Evolutionary conservation across 2,329 filamentous ascomycete genomes (phyloP), one percentile per base, ranked within the genome.

Genomic region (Cytospora mali): DNA sequence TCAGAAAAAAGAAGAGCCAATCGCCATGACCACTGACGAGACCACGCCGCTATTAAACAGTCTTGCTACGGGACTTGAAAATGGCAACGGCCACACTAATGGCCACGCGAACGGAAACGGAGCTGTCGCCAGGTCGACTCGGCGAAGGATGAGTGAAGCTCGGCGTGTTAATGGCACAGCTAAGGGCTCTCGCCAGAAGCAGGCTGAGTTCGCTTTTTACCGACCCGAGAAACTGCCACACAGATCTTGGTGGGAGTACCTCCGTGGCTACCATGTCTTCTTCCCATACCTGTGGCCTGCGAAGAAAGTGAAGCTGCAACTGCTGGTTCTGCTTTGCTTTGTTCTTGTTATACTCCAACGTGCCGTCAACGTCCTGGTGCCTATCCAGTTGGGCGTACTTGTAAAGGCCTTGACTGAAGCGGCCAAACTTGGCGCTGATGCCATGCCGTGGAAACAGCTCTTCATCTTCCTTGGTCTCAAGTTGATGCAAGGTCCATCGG

Each of bases 201-300:
- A 79, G 66, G 88, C 92, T 62, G 84, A 86, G 57, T 85, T 86
- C 27, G 87, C 89, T 11, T 98, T 96, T 81, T 96, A 96, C 74
- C 89, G 94, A 69, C 93, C 93, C 2, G 89, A 90, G 42, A 94
- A 92, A 67, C 85, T 92, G 10, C 93, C 92, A 3, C 90, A 91
- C 69, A 92, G 91, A 68, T 95, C 88, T 58, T 99, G 95, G 95
- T 96, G 91, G 87, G 93, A 98, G 73, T 99, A 99, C 74, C 80
- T 97, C 65, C 88, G 89, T 67, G 93, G 94, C 52, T 99, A 98
- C 75, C 91, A 89, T 14, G 81, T 97, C 57, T 97, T 99, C 77
- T 96, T 98, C 74, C 94, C 93, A 0, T 99, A 98, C 73, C 85
- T 98, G 63, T 99, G 95, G 95, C 95, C 95, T 0, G 90, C 88